Conservation (phyloP, 164 flowering plant species). For the Umbellularia californica region DNA sequence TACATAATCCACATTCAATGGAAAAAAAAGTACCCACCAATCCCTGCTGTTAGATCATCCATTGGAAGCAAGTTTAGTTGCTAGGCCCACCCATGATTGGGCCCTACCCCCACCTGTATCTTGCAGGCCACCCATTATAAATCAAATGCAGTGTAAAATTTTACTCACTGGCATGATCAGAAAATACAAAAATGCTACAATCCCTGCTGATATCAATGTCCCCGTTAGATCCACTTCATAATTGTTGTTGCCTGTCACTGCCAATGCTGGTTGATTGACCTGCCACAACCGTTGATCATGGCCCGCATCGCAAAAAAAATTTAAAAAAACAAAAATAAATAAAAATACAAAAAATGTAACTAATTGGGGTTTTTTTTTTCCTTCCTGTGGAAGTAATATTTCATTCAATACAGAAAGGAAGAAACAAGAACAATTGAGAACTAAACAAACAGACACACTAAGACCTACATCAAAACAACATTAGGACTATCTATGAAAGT, state of each 20-base stretch:
- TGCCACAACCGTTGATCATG: slow-evolving; percentile 15
- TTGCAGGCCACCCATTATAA: background rate
- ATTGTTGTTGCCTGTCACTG: slow-evolving; percentile 74
- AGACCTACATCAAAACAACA: no score
- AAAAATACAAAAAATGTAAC: background rate
- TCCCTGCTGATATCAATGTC: slow-evolving; percentile 40
- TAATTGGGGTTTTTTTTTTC: background rate
- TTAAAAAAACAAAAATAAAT: background rate
- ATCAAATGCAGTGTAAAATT: background rate
- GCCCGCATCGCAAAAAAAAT: background rate
- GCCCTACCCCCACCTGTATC: background rate
- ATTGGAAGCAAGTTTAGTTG: no score
- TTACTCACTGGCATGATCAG: slow-evolving; percentile 65
- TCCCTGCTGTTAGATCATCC: no score
- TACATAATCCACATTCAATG: no score
- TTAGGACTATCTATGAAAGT: no score
- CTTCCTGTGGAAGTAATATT: background rate
- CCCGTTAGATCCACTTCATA: slow-evolving; percentile 38
- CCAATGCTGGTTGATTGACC: slow-evolving; percentile 68
- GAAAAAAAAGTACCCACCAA: no score
- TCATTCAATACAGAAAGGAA: background rate
- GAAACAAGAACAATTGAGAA: no score
- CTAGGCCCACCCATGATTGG: no score
- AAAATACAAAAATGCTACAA: slow-evolving; percentile 58
- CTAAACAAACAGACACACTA: no score